Evolutionary conservation across 306 rosid species (phyloP).

Genomic region (Fragaria iinumae): DNA sequence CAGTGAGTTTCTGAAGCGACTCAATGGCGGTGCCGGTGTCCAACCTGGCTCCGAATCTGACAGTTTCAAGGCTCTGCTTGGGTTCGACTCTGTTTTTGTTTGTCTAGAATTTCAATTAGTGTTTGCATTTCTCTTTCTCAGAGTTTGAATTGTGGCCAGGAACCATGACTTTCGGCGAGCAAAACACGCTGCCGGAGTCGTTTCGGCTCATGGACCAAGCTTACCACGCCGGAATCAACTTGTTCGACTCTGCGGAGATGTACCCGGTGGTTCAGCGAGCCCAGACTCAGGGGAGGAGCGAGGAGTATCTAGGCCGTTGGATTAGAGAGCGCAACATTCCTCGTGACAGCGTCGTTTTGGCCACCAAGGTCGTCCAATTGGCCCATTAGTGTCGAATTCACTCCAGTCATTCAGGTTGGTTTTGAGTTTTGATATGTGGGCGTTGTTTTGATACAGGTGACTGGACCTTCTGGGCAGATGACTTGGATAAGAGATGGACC

Average conservation of each 20-base stretch:
- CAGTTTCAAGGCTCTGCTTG: conserved; percentile 72
- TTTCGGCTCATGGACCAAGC: conserved; percentile 73
- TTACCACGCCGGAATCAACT: conserved; percentile 65
- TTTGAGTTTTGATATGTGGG: neutral
- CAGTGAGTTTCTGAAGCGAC: too few relatives aligned
- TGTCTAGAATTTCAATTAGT: neutral
- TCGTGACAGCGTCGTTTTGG: conserved; percentile 57
- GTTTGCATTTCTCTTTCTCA: neutral
- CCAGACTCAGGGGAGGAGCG: conserved; percentile 73
- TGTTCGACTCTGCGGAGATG: conserved; percentile 96
- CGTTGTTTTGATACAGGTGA: conserved; percentile 43
- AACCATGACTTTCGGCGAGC: conserved; percentile 94
- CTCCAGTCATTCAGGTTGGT: neutral
- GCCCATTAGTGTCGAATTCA: neutral
- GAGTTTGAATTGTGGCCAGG: conserved; percentile 32
- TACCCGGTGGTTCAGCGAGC: conserved; percentile 90
- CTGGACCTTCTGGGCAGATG: conserved; percentile 97
- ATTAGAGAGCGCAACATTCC: conserved; percentile 50
- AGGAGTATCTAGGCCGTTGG: conserved; percentile 87
- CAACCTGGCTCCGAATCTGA: conserved; percentile 65
- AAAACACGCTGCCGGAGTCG: conserved; percentile 56
- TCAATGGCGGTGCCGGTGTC: conserved; percentile 57
- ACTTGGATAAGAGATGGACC: conserved; percentile 96
- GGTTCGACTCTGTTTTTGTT: conserved; percentile 34
- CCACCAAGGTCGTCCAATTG: conserved; percentile 63